phyloP scores from a whole-genome alignment of 148 eudicot species.

The Silene uniflora region DNA sequence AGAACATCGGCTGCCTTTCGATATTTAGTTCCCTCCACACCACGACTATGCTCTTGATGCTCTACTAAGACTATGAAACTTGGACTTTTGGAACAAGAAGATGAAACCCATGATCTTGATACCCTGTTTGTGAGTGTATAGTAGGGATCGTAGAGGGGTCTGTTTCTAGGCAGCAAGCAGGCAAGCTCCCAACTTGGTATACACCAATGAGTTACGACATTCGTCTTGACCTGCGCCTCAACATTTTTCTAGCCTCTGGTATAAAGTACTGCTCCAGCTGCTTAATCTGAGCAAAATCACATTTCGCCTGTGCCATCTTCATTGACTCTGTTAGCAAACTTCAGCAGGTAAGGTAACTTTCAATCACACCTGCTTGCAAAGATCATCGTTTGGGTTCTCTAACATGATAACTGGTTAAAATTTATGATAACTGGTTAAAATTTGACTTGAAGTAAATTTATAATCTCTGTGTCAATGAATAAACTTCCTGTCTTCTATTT shows the following conservation, averaged over 20 bases:
- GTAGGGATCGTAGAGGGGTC: slow-evolving; percentile 5
- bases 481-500: no score
- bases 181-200: neutral
- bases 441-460: neutral
- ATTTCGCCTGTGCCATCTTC: neutral
- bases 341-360: slow-evolving; percentile 21
- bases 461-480: neutral
- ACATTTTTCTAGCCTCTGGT: neutral
- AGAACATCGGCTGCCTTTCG: neutral
- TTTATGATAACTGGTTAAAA: neutral
- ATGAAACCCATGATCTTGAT: slow-evolving; percentile 15
- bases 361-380: slow-evolving; percentile 11
- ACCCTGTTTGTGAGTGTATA: slow-evolving; percentile 14
- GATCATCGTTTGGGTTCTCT: neutral
- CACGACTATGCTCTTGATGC: slow-evolving; percentile 14
- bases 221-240: slow-evolving; percentile 19
- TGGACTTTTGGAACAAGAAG: slow-evolving; percentile 14
- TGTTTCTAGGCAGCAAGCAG: slow-evolving; percentile 5
- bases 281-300: slow-evolving; percentile 13
- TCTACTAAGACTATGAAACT: slow-evolving; percentile 11
- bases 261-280: slow-evolving; percentile 17
- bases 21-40: slow-evolving; percentile 7
- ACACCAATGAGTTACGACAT: slow-evolving; percentile 19
- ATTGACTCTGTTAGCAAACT: slow-evolving; percentile 13
- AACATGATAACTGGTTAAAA: neutral